phyloP scores from a whole-genome alignment of 306 rosid genomes.

The Abrus pulchellus region DNA sequence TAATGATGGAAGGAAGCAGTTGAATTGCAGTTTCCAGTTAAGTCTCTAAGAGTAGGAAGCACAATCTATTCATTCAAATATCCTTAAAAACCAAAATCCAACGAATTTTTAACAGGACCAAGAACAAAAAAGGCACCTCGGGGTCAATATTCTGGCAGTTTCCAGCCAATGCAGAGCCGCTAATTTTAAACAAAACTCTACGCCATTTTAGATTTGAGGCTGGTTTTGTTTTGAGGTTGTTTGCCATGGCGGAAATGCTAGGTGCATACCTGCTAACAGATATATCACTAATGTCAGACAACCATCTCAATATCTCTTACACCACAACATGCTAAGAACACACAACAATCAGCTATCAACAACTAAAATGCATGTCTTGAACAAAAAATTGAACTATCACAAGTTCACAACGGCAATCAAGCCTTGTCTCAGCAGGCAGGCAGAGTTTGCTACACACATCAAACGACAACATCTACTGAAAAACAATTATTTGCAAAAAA shows the following conservation, averaged over 20 bases:
- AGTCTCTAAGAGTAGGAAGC: conserved; percentile 44
- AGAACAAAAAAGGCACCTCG: conserved; percentile 50
- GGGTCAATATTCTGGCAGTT: conserved; percentile 62
- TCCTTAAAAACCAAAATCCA: conserved; percentile 36
- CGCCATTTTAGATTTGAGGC: conserved; percentile 55
- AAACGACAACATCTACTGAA: neutral
- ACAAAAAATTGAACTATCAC: neutral
- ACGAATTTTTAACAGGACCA: neutral
- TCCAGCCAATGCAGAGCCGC: conserved; percentile 62
- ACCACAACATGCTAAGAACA: conserved; percentile 3
- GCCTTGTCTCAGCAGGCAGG: neutral
- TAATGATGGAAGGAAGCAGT: conserved; percentile 56
- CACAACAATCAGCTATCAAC: neutral
- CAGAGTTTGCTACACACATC: neutral
- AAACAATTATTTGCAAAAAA: neutral
- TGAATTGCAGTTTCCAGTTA: conserved; percentile 50
- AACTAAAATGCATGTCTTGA: neutral
- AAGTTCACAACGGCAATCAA: neutral
- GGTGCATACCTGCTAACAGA: conserved; percentile 48
- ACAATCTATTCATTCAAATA: conserved; percentile 40
- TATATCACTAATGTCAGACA: conserved; percentile 18
- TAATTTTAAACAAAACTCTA: conserved; percentile 60
- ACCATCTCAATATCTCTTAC: neutral
- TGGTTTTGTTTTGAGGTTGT: conserved; percentile 44
- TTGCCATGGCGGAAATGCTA: conserved; percentile 41